A percentile compares a stretch with the other conserved stretches of the same genome.
These are phyloP conservation scores for Solanum pinnatisectum DNA, from an alignment of 257 asterid species.

Conservation along the genomic window DNA sequence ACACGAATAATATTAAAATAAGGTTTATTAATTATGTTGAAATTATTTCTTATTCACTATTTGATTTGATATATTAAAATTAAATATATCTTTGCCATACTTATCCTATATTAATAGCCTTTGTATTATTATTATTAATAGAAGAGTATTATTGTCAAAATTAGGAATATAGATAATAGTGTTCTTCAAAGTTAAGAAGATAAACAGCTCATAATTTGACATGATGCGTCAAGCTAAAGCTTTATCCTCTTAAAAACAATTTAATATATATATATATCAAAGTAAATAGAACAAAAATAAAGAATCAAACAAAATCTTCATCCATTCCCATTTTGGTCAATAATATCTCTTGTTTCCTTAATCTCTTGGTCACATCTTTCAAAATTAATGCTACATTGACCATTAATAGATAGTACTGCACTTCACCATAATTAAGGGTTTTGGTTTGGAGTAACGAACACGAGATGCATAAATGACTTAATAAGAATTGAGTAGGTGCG, in stretches of 20 bases:
- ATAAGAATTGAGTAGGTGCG: rapidly evolving
- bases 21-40: too few species aligned
- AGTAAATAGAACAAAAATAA: too few species aligned
- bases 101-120: too few species aligned
- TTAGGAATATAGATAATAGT: not conserved
- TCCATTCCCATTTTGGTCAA: not conserved
- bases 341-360: not conserved
- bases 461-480: not conserved
- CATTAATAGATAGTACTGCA: too few species aligned
- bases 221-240: not conserved
- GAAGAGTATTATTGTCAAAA: not conserved
- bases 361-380: not conserved
- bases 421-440: not conserved
- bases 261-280: too few species aligned
- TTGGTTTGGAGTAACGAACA: not conserved
- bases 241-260: not conserved
- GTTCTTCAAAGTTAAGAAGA: not conserved
- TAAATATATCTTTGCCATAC: too few species aligned
- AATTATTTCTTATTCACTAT: not conserved
- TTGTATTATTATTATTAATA: not conserved
- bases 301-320: not conserved
- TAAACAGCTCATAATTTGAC: not conserved
- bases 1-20: too few species aligned
- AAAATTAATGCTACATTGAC: not conserved
- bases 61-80: too few species aligned